Evolutionary conservation across 306 rosid species (phyloP), one percentile per base, ranked within the genome.

Genomic region (Cajanus cajan): DNA sequence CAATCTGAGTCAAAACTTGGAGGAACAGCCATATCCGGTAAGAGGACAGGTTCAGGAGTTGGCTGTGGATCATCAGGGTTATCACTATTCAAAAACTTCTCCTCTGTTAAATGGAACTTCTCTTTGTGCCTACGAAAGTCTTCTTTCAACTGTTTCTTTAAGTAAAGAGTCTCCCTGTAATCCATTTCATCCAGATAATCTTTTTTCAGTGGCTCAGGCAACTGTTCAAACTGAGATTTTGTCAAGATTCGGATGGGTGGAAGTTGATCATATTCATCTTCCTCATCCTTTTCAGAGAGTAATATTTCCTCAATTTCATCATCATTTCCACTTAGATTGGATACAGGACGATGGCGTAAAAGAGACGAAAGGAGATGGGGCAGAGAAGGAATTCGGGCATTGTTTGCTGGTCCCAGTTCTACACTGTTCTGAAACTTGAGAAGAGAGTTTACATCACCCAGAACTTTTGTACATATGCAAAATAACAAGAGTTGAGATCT

Each of bases 311-410:
- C 93, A 40, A 85, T 71, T 69, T 87, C 96, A 77, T 74, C 82
- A 52, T 82, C 92, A 74, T 75, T 80, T 41, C 89, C 94, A 78
- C 37, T 76, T 40, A 77, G 69, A 84, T 52, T 84, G 78, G 88
- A 31, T 16, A 61, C 65, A 61, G 80, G 54, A 40, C 73, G 94
- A 44, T 76, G 90, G 14, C 82, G 90, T 45, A 96, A 87, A 76
- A 93, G 81, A 74, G 99, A 86, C 0, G 98, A 95, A 82, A 96
- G 96, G 41, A 93, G 96, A 85, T 93, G 99, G 45, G 99, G 99
- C 45, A 93, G 85, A 54, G 97, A 96, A 58, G 99, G 97, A 81
- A 87, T 69, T 39, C 91, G 87, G 11, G 80, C 71, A 71, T 80
- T 70, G 76, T 68, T 88, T 63, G 76, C 74, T 36, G 90, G 94